Evolutionary conservation across 345 rosid genomes (phyloP), one percentile per base, ranked within the genome.

Genomic region (Atalantia buxifolia): DNA sequence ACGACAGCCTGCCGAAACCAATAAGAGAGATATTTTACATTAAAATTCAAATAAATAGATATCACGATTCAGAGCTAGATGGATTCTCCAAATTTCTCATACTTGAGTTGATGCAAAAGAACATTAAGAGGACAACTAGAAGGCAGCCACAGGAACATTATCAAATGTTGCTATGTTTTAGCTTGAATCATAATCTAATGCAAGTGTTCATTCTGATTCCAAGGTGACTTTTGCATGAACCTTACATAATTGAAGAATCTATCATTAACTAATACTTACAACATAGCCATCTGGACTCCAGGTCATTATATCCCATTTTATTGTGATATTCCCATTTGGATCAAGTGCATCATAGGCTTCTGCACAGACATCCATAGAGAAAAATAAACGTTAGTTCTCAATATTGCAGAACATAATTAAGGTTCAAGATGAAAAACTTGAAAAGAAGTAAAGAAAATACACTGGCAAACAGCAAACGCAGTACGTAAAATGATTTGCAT

Each of bases 201-300:
- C 31, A 64, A 48, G 31, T 19, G 40, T 28, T 66, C 33, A 31
- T 53, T 24, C 63, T 35, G 16, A 66, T 67, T 16, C 38, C n/a
- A 67, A 36, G 9, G 27, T 55, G 67, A 55, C 56, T 33, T 76
- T 50, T 8, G 22, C 28, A 56, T 33, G 33, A 7, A 56, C 36
- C 14, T 72, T 8, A 71, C 14, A 64, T 30, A 27, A 65, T 40
- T 27, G 71, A 19, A 7, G 21, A 80, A 80, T 35, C 28, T 36
- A 72, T 0, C 10, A 56, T 71, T 24, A 40, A 30, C 45, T 38
- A 71, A 71, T 59, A 87, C 98, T 94, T 88, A 96, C 99, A 76
- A 89, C 89, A 84, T 96, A 96, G 81, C 98, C 97, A 88, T 94
- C 99, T 71, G 98, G 85, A 45, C 89, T 94, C 99, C 99, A 96